Evolutionary conservation across 2,329 filamentous ascomycete species (phyloP), one percentile per base, ranked within the genome.

Genomic region (Epichloe gansuensis): DNA sequence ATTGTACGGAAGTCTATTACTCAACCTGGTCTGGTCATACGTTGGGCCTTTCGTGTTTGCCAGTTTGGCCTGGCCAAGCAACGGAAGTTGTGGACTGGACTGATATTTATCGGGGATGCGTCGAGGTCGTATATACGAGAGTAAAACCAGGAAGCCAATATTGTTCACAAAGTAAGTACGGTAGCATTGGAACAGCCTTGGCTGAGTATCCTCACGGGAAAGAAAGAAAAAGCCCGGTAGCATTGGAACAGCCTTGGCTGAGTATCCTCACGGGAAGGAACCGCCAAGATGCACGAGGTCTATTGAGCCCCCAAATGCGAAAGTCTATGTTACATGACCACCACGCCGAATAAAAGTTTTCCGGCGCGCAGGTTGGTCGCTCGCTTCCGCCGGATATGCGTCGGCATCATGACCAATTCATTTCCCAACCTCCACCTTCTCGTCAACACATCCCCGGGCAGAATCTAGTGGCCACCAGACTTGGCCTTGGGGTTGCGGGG

Each of bases 401-500:
- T 60, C 51, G 45, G 39, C 42, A 11, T 42, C 38, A 41, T 43
- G 41, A 13, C 60, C 56, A 53, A 57, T 54, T 37, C 52, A 5
- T 17, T 46, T 17, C 25, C 43, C 43, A 46, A 15, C 25, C 43
- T 31, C 38, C 35, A 23, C 28, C 54, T 56, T 57, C 55, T 59
- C 60, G 23, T 48, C 46, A 15, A 11, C 57, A 57, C 58, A 52
- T 58, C 56, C 52, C 56, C 54, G 54, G 52, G 43, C 55, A 49
- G 50, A 39, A 46, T 52, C 67, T 77, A 79, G 67, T 79, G 75
- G 52, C 63, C 65, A 46, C 65, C 67, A 53, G 67, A 61, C 69
- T 75, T 78, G 61, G 70, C 72, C 63, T 77, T 75, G 60, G 83
- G 83, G 81, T 96, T 96, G 72, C 91, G 84, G 61, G 89, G 75